Base-by-base conservation (phyloP, 2,329 filamentous ascomycete genomes). In the Fusarium pseudograminearum region DNA sequence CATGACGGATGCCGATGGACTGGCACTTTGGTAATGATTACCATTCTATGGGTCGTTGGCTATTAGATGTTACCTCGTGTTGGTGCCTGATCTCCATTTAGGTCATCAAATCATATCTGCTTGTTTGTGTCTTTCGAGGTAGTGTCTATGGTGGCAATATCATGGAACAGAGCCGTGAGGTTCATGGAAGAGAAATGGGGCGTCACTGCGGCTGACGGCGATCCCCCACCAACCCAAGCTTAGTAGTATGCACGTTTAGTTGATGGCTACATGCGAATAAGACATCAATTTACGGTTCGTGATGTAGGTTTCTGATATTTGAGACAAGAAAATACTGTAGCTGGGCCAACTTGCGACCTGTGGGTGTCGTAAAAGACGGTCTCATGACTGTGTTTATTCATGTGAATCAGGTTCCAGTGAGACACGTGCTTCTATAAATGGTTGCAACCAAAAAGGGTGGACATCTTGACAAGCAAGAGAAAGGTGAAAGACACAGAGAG, bases 161-260 rank as follows among this genome's bases (percentile, higher is more conserved):
- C 50, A 47, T 58, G 67, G 67, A 70, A 70, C 47, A 51, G 65
- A 70, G 67, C 67, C 67, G 67, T 71, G 65, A 70, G 67, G 67
- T 59, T 71, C 59, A 50, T 40, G n/a, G 24, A 40, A 26, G 31
- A 47, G 31, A 61, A 54, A 66, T 53, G 62, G 62, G 64, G 67
- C 61, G 45, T 26, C 26, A 30, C 40, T 40, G 61, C 58, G 67
- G 63, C 67, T 71, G 67, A 69, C 59, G 67, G 46, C 47, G 67
- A 70, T 70, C 67, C 67, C 67, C 58, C 67, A 47, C 67, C 31
- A 62, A 51, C 33, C 33, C 50, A 33, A 18, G 42, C 41, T 41
- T 30, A 12, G 28, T 30, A 40, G 34, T 20, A 20, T 38, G 26
- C 26, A 51, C 45, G 42, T 64, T 20, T 66, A 38, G 45, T 56